These are phyloP conservation scores for Meira nashicola DNA, from an alignment of 1,284 basidiomycete genomes.

Conservation along the genomic window DNA sequence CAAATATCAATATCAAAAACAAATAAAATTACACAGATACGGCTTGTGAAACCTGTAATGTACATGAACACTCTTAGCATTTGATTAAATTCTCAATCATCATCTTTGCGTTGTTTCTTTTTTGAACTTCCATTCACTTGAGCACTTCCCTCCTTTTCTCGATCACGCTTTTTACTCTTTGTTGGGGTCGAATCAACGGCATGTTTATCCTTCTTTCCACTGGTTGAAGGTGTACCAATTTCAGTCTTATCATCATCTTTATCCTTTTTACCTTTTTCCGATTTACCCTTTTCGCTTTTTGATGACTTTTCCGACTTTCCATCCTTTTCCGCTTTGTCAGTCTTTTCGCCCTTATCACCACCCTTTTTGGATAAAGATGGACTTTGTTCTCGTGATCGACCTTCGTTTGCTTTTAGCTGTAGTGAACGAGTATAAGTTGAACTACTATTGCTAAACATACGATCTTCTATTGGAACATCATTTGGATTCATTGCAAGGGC, in stretches of 20 bases:
- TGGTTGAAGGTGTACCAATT: constrained; percentile 8
- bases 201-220: constrained; percentile 20
- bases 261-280: constrained; percentile 11
- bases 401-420: constrained; percentile 42
- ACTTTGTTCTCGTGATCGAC: constrained; percentile 8
- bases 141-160: not conserved
- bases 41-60: too few relatives aligned
- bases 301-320: not conserved
- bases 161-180: not conserved
- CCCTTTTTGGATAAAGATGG: not conserved
- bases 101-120: constrained; percentile 5
- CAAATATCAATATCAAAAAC: too few relatives aligned
- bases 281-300: constrained; percentile 9
- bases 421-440: constrained; percentile 45
- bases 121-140: not conserved
- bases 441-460: constrained; percentile 40
- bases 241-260: constrained; percentile 11
- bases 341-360: not conserved
- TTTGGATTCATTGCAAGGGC: not conserved
- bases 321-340: not conserved
- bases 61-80: too few relatives aligned
- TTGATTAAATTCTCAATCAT: not conserved
- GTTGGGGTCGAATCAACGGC: not conserved
- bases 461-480: constrained; percentile 37
- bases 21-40: too few relatives aligned